A percentile compares a stretch with the other conserved stretches of the same genome.
Conservation (phyloP, 2,329 filamentous ascomycete species). For the Clarireedia monteithiana region DNA sequence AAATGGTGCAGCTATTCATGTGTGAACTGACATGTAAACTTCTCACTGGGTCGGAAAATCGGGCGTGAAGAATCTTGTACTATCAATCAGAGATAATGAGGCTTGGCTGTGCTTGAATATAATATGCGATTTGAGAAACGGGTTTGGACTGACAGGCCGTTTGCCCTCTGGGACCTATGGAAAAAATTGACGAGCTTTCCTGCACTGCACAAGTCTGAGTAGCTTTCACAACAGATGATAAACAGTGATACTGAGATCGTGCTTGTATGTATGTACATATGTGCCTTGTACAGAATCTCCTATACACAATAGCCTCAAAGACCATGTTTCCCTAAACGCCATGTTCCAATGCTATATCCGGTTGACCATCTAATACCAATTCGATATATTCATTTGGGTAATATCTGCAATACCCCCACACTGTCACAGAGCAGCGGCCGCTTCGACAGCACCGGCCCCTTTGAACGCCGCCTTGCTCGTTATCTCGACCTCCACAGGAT, state of each 20-base stretch:
- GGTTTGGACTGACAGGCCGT: no score
- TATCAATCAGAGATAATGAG: no score
- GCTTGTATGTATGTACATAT: background rate
- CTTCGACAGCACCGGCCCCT: conserved; percentile 54
- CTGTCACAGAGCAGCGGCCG: conserved; percentile 34
- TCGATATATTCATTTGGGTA: background rate
- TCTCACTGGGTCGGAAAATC: no score
- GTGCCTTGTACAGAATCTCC: conserved; percentile 1
- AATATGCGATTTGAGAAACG: no score
- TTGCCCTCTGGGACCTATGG: no score
- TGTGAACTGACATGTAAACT: background rate
- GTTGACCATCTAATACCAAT: background rate
- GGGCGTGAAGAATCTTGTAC: no score
- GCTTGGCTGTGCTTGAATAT: no score
- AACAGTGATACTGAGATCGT: background rate
- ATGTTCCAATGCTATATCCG: background rate
- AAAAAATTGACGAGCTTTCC: no score
- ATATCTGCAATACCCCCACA: background rate
- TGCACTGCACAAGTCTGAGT: no score
- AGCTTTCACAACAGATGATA: no score
- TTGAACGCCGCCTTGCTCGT: conserved; percentile 57
- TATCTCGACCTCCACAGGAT: conserved; percentile 66
- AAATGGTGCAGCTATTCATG: background rate
- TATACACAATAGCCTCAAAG: background rate
- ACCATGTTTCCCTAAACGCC: conserved; percentile 6